phyloP scores from a whole-genome alignment of 2,329 filamentous ascomycete genomes.

The Claviceps quebecensis region DNA sequence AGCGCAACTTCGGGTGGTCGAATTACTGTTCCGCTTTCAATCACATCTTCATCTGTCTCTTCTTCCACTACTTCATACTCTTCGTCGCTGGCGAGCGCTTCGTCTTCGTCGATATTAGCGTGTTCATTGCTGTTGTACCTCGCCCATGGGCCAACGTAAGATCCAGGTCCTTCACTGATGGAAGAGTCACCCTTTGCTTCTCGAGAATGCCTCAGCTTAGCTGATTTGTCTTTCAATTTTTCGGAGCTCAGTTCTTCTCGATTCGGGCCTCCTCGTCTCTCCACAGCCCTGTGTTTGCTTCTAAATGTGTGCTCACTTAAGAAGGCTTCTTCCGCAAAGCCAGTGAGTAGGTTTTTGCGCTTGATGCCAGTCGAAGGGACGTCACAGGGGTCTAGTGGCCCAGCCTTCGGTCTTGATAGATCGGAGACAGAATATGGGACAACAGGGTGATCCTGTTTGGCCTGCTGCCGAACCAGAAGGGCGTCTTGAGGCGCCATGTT shows the following conservation, averaged over 20 bases:
- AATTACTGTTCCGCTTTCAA: slow-evolving; percentile 50
- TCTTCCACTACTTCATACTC: slow-evolving; percentile 68
- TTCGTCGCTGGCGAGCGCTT: slow-evolving; percentile 63
- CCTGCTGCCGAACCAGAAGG: slow-evolving; percentile 41
- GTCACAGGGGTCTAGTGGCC: slow-evolving; percentile 64
- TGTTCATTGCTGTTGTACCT: slow-evolving; percentile 57
- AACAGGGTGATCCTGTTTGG: slow-evolving; percentile 44
- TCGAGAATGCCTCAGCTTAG: slow-evolving; percentile 54
- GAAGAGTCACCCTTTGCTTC: slow-evolving; percentile 76
- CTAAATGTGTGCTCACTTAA: slow-evolving; percentile 87
- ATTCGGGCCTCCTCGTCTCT: slow-evolving; percentile 47
- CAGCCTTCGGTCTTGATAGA: slow-evolving; percentile 49
- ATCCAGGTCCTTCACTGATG: slow-evolving; percentile 71
- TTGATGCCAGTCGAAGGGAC: slow-evolving; percentile 47
- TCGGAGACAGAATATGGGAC: slow-evolving; percentile 59
- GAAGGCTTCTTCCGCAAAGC: slow-evolving; percentile 73
- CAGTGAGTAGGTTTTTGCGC: slow-evolving; percentile 72
- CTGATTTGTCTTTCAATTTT: slow-evolving; percentile 57
- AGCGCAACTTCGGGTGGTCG: slow-evolving; percentile 40
- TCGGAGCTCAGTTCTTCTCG: slow-evolving; percentile 39
- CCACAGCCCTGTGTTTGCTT: slow-evolving; percentile 71
- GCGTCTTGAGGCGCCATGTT: slow-evolving; percentile 53
- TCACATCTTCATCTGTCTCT: slow-evolving; percentile 56
- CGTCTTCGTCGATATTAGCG: slow-evolving; percentile 59
- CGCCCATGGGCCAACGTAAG: slow-evolving; percentile 93